Conservation (phyloP, 2,329 filamentous ascomycete species). For the Claviceps citrina region DNA sequence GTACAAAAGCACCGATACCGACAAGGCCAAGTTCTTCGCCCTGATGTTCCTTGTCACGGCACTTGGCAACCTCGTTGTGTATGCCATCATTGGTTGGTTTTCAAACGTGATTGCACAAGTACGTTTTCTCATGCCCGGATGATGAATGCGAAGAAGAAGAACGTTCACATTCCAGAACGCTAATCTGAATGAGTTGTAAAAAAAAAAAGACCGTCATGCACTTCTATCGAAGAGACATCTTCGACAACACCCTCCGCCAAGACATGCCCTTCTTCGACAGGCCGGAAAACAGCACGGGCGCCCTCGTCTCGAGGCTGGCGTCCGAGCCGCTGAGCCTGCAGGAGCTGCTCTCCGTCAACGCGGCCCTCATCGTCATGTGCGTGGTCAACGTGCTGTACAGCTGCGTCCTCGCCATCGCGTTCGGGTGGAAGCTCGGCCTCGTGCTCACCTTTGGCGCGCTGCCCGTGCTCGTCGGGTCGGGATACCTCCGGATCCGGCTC, state of each 20-base stretch:
- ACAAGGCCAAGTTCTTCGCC: conserved; percentile 33
- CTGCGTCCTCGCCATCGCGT: conserved; percentile 28
- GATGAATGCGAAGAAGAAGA: no score
- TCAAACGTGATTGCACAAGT: conserved; percentile 23
- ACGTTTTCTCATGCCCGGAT: no score
- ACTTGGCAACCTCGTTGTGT: conserved; percentile 28
- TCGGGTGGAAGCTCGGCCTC: conserved; percentile 36
- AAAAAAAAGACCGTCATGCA: conserved; percentile 13
- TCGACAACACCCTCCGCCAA: conserved; percentile 38
- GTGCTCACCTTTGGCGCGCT: conserved; percentile 30
- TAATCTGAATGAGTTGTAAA: no score
- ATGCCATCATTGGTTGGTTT: conserved; percentile 22
- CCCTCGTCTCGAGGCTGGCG: conserved; percentile 22
- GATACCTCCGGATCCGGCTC: conserved; percentile 33
- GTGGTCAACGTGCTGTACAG: conserved; percentile 30
- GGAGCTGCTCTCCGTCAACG: conserved; percentile 34
- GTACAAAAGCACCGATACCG: conserved; percentile 15
- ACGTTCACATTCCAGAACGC: no score
- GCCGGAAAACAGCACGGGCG: conserved; percentile 22
- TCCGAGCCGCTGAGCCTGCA: conserved; percentile 31
- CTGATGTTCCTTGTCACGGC: conserved; percentile 42
- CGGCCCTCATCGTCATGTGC: conserved; percentile 31
- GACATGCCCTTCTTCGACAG: conserved; percentile 34
- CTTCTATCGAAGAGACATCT: conserved; percentile 23
- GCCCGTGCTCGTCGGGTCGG: conserved; percentile 28